phyloP scores from a whole-genome alignment of 2,329 filamentous ascomycete species.

The Pseudocercospora pini-densiflorae region DNA sequence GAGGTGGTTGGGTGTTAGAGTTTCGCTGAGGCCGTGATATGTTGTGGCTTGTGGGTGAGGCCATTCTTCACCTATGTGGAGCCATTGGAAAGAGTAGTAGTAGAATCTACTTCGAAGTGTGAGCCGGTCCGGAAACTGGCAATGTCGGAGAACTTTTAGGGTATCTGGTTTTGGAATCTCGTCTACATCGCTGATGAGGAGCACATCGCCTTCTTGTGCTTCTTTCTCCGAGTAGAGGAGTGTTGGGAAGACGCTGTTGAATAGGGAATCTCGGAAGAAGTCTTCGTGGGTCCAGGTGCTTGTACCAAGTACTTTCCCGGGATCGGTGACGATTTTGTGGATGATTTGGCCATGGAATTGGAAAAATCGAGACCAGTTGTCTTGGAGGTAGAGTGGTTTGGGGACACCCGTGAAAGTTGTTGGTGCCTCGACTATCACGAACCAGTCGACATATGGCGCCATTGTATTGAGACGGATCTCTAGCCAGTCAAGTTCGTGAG shows the following conservation, averaged over 20 bases:
- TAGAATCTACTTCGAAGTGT: constrained; percentile 37
- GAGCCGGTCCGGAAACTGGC: constrained; percentile 33
- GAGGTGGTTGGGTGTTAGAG: constrained; percentile 60
- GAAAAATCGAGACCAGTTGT: constrained; percentile 58
- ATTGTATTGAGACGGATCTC: constrained; percentile 66
- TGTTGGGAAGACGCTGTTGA: constrained; percentile 59
- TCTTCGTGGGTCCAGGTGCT: constrained; percentile 58
- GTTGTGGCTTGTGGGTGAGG: constrained; percentile 64
- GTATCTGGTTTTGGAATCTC: constrained; percentile 56
- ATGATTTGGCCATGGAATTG: constrained; percentile 65
- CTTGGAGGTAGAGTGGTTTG: constrained; percentile 60
- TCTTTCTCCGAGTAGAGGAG: constrained; percentile 52
- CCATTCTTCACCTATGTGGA: constrained; percentile 50
- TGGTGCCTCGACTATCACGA: constrained; percentile 64
- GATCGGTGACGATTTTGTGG: constrained; percentile 56
- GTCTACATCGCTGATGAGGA: constrained; percentile 65
- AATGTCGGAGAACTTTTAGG: constrained; percentile 33
- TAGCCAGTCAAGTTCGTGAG: constrained; percentile 67
- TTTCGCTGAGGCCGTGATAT: constrained; percentile 53
- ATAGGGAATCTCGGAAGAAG: constrained; percentile 61
- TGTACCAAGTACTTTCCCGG: constrained; percentile 48
- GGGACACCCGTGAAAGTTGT: constrained; percentile 62
- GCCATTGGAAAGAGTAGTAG: constrained; percentile 40
- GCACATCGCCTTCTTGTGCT: constrained; percentile 55
- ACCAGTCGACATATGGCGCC: constrained; percentile 65